Percentiles rank a stretch among this genome's conserved stretches.
phyloP scores from a whole-genome alignment of 2,329 filamentous ascomycete genomes.

The Trichoderma asperellum region DNA sequence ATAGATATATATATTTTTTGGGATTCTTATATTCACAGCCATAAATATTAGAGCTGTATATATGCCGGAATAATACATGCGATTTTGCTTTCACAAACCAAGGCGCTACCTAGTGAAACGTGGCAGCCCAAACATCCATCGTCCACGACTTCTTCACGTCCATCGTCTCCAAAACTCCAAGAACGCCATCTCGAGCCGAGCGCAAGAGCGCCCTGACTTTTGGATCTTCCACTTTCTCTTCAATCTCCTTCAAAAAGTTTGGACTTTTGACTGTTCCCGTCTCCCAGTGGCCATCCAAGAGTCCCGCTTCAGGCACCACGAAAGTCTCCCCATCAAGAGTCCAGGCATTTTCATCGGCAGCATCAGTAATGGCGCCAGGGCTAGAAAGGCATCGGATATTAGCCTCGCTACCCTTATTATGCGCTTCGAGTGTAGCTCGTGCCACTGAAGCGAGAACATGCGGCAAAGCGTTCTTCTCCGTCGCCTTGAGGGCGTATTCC shows the following conservation, averaged over 20 bases:
- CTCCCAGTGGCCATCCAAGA: slow-evolving; percentile 56
- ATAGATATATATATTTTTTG: too few species aligned
- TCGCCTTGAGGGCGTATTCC: slow-evolving; percentile 42
- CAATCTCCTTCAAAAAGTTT: slow-evolving; percentile 41
- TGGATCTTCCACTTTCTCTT: slow-evolving; percentile 36
- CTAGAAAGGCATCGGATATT: slow-evolving; percentile 55
- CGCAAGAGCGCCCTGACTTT: slow-evolving; percentile 38
- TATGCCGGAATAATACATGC: background rate
- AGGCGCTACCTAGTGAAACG: slow-evolving; percentile 21
- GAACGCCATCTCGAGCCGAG: slow-evolving; percentile 41
- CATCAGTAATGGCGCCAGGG: slow-evolving; percentile 45
- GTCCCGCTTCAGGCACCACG: slow-evolving; percentile 43
- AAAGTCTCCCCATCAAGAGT: slow-evolving; percentile 41
- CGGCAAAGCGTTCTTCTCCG: slow-evolving; percentile 45
- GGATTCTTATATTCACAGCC: background rate
- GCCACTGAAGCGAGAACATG: slow-evolving; percentile 58
- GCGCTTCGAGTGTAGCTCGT: slow-evolving; percentile 48
- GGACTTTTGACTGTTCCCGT: slow-evolving; percentile 39
- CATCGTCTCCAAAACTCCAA: slow-evolving; percentile 37
- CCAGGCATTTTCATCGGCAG: slow-evolving; percentile 46
- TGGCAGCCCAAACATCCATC: slow-evolving; percentile 49
- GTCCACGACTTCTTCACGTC: slow-evolving; percentile 41
- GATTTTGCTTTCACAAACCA: background rate
- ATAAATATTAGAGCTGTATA: background rate
- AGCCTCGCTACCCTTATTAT: slow-evolving; percentile 42